Base-by-base conservation (phyloP, 2,329 filamentous ascomycete genomes). In the Aspergillus luchuensis region DNA sequence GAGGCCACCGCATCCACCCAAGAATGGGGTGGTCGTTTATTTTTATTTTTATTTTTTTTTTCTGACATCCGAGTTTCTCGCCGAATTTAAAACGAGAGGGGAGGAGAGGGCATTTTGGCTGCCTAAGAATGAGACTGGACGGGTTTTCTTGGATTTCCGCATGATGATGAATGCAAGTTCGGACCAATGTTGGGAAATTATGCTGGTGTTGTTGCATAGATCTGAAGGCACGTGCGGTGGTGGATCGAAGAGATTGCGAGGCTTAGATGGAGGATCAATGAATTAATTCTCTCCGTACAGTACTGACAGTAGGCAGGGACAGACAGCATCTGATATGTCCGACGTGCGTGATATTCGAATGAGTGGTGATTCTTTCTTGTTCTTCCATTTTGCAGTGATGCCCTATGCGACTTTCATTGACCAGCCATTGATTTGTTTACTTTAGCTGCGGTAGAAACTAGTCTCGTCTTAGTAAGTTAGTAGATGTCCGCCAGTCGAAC, bases 41-140 rank as follows among this genome's bases (percentile, higher is more conserved):
- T 53, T 47, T 59, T 43, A 23, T 28, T 19, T 19, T 25, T 28
- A 8, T 21, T 43, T 30, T 28, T 30, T 28, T 25, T 28, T 28
- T 21, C 48, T 33, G 52, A 23, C 58, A 61, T 55, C 61, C 66
- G 62, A 63, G 59, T 45, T 55, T 60, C 47, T 62, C 50, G 54
- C 56, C 50, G 63, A 49, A 57, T 58, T 56, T 61, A 39, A 45
- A 56, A 57, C 45, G 25, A 50, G 38, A 33, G 30, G 39, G 28
- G 28, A 28, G 25, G 6, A 28, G 25, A 28, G 28, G 25, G 21
- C 17, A 23, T 39, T 54, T 39, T 56, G 33, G 58, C 54, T 56
- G 61, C 61, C 61, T 59, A 56, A 63, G 33, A 36, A 36, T 36
- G 11, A 36, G 33, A 36, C 33, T 56, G 53, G 39, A 30, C 25